Base-by-base conservation (phyloP, 768 basidiomycete species). In the Mycena haematopus region DNA sequence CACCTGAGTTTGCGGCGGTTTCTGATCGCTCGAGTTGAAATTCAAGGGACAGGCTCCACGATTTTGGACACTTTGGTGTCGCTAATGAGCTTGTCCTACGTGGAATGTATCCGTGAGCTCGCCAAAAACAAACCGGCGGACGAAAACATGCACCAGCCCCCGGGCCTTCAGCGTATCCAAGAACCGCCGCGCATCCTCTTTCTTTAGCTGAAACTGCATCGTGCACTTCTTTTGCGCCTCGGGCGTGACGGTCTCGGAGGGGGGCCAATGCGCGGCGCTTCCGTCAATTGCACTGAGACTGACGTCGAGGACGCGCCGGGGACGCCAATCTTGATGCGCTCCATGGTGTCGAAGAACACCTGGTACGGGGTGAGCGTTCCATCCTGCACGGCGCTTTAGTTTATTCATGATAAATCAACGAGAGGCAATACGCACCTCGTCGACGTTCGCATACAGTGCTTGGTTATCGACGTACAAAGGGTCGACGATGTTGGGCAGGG, bases 381-480 rank as follows among this genome's bases (percentile, higher is more conserved):
- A 10, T 59, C 57, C 58, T 65, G 36, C 19, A 10, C 1, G 17
- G 21, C 56, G n/a, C 10, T 6, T n/a, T 14, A 3, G 33, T 22
- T n/a, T 5, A 13, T 25, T 19, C 9, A 8, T n/a, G 9, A n/a
- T n/a, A n/a, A 17, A 42, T 25, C 19, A 11, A 29, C 1, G 27
- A 17, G 15, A 47, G n/a, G 19, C 1, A 7, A 31, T 51, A n/a
- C n/a, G 27, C n/a, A 60, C 68, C 14, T 44, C 1, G 5, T 65
- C 58, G 50, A 50, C 47, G 52, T 64, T 69, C 14, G 55, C 57
- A 24, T 56, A 67, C 6, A 69, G 55, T 17, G 47, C 56, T 8
- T 56, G n/a, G 33, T 50, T 56, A 42, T 69, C 68, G 57, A 69
- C 40, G 54, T 67, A 69, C 13, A 69, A 21, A 54, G 63, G 65